These are phyloP conservation scores for Rhodosporidiobolus odoratus DNA, from an alignment of 768 basidiomycete genomes.

Conservation along the genomic window DNA sequence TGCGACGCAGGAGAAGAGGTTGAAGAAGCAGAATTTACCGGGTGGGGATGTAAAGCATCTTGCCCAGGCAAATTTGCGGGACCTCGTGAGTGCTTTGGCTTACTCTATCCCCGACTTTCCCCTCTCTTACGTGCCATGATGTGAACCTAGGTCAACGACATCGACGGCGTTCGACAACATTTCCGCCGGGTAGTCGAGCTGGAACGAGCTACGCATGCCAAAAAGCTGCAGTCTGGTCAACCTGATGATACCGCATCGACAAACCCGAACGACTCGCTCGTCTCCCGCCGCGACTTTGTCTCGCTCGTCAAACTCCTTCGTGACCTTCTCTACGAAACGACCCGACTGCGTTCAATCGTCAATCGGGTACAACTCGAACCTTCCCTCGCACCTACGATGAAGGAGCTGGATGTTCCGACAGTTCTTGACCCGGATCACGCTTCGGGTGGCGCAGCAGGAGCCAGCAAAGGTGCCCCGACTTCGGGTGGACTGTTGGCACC, in stretches of 20 bases:
- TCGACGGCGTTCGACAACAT: constrained; percentile 61
- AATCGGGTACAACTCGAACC: constrained; percentile 92
- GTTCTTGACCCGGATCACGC: constrained; percentile 52
- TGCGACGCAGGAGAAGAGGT: constrained; percentile 74
- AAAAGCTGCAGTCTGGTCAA: not conserved
- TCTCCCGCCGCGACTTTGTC: constrained; percentile 74
- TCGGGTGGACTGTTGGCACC: constrained; percentile 42
- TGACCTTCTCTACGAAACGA: constrained; percentile 76
- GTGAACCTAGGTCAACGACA: constrained; percentile 51
- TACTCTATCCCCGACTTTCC: not conserved
- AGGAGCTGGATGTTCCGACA: constrained; percentile 64
- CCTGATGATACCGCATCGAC: not conserved
- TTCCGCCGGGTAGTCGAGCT: constrained; percentile 72
- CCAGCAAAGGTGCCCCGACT: constrained; percentile 45
- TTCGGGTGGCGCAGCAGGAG: constrained; percentile 39
- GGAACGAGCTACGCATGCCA: constrained; percentile 54
- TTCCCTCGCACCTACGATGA: constrained; percentile 61
- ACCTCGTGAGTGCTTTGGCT: constrained; percentile 53
- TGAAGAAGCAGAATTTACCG: constrained; percentile 84
- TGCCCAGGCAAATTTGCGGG: constrained; percentile 70
- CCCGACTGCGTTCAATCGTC: constrained; percentile 69
- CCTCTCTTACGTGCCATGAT: not conserved
- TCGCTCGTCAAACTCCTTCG: constrained; percentile 74
- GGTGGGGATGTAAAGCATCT: constrained; percentile 76
- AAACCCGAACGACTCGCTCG: constrained; percentile 35